These are phyloP conservation scores for Aureobasidium sp. DNA, from an alignment of 2,329 filamentous ascomycete genomes.

Conservation along the genomic window DNA sequence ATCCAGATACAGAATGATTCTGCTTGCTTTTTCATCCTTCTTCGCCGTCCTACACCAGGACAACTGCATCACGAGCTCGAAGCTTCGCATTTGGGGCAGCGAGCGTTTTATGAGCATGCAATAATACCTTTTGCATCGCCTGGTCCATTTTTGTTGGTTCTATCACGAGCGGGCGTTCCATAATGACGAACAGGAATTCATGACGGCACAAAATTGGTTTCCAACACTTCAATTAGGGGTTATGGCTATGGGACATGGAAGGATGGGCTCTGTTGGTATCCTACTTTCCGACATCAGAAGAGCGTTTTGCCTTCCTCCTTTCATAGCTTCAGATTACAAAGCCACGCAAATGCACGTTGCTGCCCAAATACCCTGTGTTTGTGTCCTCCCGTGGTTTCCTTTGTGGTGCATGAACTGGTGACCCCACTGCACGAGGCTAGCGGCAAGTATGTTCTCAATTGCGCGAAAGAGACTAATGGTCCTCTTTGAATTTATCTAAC, in stretches of 20 bases:
- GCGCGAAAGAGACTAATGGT: not conserved
- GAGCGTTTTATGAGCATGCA: not conserved
- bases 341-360: not conserved
- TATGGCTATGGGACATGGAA: not conserved
- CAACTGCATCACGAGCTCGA: not conserved
- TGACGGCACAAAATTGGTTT: not conserved
- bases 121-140: not conserved
- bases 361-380: not conserved
- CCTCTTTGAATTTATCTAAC: not conserved
- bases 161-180: conserved; percentile 10
- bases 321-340: not conserved
- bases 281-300: not conserved
- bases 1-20: not conserved
- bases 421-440: not conserved
- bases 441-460: not conserved
- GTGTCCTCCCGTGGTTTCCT: not conserved
- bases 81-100: not conserved
- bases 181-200: conserved; percentile 13
- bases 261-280: not conserved
- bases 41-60: not conserved
- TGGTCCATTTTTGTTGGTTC: conserved; percentile 10
- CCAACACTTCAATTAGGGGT: not conserved
- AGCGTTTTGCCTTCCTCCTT: not conserved
- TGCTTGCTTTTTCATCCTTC: conserved; percentile 4
- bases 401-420: not conserved